phyloP scores from a whole-genome alignment of 164 flowering plant genomes.

The Nelumbo lutea region DNA sequence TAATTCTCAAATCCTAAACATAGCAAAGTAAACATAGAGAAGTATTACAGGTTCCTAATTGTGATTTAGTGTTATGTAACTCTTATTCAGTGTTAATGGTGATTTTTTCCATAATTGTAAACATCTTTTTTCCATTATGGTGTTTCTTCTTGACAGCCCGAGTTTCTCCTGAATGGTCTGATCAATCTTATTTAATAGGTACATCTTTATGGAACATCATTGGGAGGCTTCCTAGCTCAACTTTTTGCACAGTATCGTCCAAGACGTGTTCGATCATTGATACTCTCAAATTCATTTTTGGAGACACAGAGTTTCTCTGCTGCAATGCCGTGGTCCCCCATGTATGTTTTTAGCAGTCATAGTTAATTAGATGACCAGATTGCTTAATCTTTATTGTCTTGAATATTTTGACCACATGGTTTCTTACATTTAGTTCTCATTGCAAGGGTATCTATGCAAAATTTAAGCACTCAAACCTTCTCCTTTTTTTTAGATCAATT shows the following conservation, averaged over 20 bases:
- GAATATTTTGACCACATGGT: neutral
- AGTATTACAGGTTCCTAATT: too few relatives aligned
- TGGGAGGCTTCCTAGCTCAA: conserved; percentile 98
- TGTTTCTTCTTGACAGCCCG: too few relatives aligned
- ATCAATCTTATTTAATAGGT: conserved; percentile 40
- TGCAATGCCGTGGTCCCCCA: conserved; percentile 96
- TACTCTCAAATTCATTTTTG: conserved; percentile 87
- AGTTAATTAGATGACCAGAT: neutral
- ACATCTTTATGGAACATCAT: conserved; percentile 96
- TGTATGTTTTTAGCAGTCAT: conserved; percentile 44
- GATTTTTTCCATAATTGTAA: too few relatives aligned
- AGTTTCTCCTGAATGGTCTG: conserved; percentile 7
- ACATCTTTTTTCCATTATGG: too few relatives aligned
- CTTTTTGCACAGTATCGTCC: conserved; percentile 98
- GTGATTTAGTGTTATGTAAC: too few relatives aligned
- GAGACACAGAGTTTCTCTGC: conserved; percentile 75
- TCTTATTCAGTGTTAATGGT: too few relatives aligned
- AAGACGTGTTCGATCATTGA: conserved; percentile 82
- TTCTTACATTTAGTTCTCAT: neutral
- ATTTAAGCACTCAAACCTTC: too few relatives aligned
- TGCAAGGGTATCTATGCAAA: neutral
- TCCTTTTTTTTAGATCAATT: too few relatives aligned
- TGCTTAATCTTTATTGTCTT: neutral
- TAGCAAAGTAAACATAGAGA: too few relatives aligned
- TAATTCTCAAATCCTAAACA: too few relatives aligned